Evolutionary conservation across 2,329 filamentous ascomycete genomes (phyloP).

Genomic region (Bisporella sp.): DNA sequence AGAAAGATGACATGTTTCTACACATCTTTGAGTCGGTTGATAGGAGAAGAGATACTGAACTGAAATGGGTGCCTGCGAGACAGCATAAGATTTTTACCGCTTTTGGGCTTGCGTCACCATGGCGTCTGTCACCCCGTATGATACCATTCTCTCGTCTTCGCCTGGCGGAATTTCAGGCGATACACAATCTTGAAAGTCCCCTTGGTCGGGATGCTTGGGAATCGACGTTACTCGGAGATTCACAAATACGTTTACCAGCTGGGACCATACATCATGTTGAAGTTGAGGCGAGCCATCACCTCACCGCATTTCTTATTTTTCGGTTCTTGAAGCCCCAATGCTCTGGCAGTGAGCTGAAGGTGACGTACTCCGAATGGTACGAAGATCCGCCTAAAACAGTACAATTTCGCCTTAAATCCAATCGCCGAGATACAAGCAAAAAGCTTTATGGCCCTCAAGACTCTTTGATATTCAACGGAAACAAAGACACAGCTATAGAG

Average conservation of each 20-base stretch:
- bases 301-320: neutral
- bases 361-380: neutral
- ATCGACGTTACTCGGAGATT: neutral
- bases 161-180: neutral
- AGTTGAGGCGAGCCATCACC: neutral
- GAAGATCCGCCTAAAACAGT: neutral
- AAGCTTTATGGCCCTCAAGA: neutral
- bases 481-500: neutral
- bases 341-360: neutral
- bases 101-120: neutral
- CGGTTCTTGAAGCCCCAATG: neutral
- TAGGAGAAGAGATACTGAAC: neutral
- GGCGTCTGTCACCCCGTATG: neutral
- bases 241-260: neutral
- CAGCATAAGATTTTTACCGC: neutral
- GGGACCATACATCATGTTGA: neutral
- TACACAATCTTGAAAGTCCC: neutral
- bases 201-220: neutral
- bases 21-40: neutral
- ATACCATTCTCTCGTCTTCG: neutral
- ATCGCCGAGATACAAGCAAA: slow-evolving; percentile 18
- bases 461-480: neutral
- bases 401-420: slow-evolving; percentile 27
- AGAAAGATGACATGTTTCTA: neutral
- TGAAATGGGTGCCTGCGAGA: neutral